These are phyloP conservation scores for Penicillium antarcticum DNA, from an alignment of 495 filamentous ascomycete species.

Conservation along the genomic window DNA sequence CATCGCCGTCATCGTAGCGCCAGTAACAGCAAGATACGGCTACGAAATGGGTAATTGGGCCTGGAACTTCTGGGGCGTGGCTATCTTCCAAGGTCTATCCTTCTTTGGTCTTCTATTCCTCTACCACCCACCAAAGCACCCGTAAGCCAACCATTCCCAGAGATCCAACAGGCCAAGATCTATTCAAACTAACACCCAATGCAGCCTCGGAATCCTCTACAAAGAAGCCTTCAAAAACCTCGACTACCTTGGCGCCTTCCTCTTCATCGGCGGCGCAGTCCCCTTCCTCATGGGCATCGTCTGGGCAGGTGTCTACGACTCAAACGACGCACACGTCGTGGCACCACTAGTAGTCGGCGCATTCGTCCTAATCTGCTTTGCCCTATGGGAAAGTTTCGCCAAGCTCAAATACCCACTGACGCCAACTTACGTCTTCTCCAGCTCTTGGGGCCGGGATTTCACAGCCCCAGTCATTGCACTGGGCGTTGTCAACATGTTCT, in stretches of 20 bases:
- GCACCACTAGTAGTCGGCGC: slow-evolving; percentile 20
- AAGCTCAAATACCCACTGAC: slow-evolving; percentile 20
- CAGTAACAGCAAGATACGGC: slow-evolving; percentile 22
- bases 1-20: slow-evolving; percentile 23
- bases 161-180: too few relatives aligned
- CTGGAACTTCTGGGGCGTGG: slow-evolving; percentile 25
- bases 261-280: slow-evolving; percentile 22
- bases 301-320: slow-evolving; percentile 22
- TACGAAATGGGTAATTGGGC: slow-evolving; percentile 19
- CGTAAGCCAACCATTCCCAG: slow-evolving; percentile 5
- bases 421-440: slow-evolving; percentile 18
- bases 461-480: slow-evolving; percentile 22
- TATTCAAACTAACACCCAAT: neutral
- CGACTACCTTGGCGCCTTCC: slow-evolving; percentile 23
- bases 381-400: slow-evolving; percentile 24
- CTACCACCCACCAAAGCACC: slow-evolving; percentile 24
- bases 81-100: slow-evolving; percentile 23
- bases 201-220: slow-evolving; percentile 16
- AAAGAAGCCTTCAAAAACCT: slow-evolving; percentile 21
- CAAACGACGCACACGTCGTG: slow-evolving; percentile 22
- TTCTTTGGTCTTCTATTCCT: slow-evolving; percentile 18
- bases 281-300: slow-evolving; percentile 27
- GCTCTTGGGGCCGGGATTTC: slow-evolving; percentile 21
- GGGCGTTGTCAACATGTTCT: slow-evolving; percentile 28
- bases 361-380: slow-evolving; percentile 16